Conservation (phyloP, 805 yeast species). For the Kluyveromyces nonfermentans region DNA sequence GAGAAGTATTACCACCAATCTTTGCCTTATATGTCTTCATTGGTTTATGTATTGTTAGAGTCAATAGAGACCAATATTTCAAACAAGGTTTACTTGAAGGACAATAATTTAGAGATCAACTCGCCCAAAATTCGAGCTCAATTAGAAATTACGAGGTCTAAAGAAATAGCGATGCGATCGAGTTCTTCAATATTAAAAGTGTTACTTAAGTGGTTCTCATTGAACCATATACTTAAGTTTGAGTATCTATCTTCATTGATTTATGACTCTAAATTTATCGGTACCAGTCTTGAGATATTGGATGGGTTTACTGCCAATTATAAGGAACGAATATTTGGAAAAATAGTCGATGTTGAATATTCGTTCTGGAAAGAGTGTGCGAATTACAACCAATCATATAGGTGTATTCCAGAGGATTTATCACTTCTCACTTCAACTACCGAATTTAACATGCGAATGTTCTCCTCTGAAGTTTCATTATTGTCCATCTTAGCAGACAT, state of each 20-base stretch:
- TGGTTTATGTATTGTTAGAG: slow-evolving; percentile 56
- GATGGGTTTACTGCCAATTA: slow-evolving; percentile 22
- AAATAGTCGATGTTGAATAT: slow-evolving; percentile 11
- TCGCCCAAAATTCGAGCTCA: slow-evolving; percentile 17
- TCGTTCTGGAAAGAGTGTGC: slow-evolving; percentile 26
- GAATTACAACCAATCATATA: slow-evolving; percentile 8
- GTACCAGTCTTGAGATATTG: slow-evolving; percentile 18
- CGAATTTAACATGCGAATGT: slow-evolving; percentile 6
- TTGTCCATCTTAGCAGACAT: slow-evolving; percentile 49
- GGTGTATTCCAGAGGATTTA: slow-evolving; percentile 1
- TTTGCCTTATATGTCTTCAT: slow-evolving; percentile 49
- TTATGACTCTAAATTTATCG: slow-evolving; percentile 58
- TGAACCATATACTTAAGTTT: slow-evolving; percentile 67
- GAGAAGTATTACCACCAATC: slow-evolving; percentile 49
- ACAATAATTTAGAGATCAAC: slow-evolving; percentile 8
- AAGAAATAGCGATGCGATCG: slow-evolving; percentile 53
- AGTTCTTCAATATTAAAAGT: slow-evolving; percentile 43
- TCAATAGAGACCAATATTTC: slow-evolving; percentile 45
- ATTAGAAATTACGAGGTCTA: slow-evolving; percentile 48
- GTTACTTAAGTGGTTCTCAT: slow-evolving; percentile 68
- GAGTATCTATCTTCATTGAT: slow-evolving; percentile 64
- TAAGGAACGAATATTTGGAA: slow-evolving; percentile 25
- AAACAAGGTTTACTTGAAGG: slow-evolving; percentile 16
- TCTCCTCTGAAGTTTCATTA: slow-evolving; percentile 15
- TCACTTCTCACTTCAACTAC: not conserved